These are phyloP conservation scores for Rhodosporidiobolus sp. DNA, from an alignment of 768 basidiomycete genomes.

Conservation along the genomic window DNA sequence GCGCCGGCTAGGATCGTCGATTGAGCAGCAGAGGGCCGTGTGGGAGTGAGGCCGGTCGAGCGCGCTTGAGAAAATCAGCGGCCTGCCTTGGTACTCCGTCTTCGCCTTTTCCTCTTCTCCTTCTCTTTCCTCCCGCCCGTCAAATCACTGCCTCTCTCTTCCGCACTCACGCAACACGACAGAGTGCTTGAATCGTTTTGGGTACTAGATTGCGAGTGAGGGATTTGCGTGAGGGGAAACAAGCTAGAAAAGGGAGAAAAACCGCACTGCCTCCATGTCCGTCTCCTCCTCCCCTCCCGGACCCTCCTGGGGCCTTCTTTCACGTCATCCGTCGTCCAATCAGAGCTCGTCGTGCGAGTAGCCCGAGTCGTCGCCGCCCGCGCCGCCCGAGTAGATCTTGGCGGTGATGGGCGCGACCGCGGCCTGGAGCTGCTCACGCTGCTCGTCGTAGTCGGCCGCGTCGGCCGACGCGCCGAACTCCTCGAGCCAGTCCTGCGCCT, in stretches of 20 bases:
- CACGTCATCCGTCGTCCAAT: not conserved
- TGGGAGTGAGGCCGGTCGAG: too few species aligned
- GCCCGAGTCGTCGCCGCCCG: conserved; percentile 52
- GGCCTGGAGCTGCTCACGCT: conserved; percentile 61
- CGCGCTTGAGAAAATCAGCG: too few species aligned
- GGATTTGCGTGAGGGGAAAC: not conserved
- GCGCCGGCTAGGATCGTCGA: too few species aligned
- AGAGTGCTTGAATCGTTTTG: conserved; percentile 1
- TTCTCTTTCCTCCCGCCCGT: too few species aligned
- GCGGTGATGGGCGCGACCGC: conserved; percentile 79
- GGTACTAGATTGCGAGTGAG: not conserved
- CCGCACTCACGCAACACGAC: too few species aligned
- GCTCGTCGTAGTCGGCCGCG: conserved; percentile 88
- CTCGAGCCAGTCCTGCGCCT: conserved; percentile 88
- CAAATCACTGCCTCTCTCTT: too few species aligned
- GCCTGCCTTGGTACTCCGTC: too few species aligned
- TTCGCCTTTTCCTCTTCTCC: too few species aligned
- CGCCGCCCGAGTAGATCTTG: conserved; percentile 56
- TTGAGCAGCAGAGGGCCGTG: too few species aligned
- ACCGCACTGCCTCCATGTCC: not conserved
- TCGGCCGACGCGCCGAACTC: conserved; percentile 70
- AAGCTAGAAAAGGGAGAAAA: not conserved
- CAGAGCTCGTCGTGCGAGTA: conserved; percentile 61
- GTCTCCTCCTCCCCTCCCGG: not conserved
- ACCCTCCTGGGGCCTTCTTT: not conserved